A percentile compares a stretch with the other conserved stretches of the same genome.
phyloP scores from a whole-genome alignment of 257 asterid species.

The Fraxinus anomala region DNA sequence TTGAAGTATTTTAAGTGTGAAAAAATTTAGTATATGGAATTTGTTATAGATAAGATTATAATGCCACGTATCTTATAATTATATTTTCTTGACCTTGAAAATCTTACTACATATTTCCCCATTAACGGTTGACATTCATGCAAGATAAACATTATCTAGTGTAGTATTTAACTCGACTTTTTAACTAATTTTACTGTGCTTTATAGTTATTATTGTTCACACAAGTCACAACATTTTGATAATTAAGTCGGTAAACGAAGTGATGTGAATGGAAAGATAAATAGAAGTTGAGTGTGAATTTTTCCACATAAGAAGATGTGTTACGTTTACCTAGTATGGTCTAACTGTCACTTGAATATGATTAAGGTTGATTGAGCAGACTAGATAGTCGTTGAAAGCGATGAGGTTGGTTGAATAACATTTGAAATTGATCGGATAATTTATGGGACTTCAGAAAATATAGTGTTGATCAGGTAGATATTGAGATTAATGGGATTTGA shows the following conservation, averaged over 20 bases:
- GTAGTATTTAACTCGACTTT: background rate
- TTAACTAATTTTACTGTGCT: background rate
- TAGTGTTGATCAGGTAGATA: background rate
- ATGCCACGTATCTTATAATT: background rate
- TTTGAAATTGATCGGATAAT: background rate
- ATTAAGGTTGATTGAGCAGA: background rate
- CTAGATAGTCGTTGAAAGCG: background rate
- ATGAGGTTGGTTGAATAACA: background rate
- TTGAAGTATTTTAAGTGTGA: background rate
- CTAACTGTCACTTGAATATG: background rate
- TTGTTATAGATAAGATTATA: background rate
- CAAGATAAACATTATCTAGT: background rate
- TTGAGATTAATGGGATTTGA: background rate
- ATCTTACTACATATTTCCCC: background rate
- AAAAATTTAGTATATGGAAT: background rate
- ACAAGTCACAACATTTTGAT: background rate
- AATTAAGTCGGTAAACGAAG: background rate
- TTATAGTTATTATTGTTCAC: background rate
- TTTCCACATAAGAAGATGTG: background rate
- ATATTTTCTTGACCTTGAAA: background rate
- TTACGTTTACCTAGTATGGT: background rate
- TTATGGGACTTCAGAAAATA: background rate
- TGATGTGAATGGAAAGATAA: background rate
- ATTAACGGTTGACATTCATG: background rate
- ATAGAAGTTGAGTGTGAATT: background rate